These are phyloP conservation scores for Pleurotus ostreatus DNA, from an alignment of 768 basidiomycete genomes.

Conservation along the genomic window DNA sequence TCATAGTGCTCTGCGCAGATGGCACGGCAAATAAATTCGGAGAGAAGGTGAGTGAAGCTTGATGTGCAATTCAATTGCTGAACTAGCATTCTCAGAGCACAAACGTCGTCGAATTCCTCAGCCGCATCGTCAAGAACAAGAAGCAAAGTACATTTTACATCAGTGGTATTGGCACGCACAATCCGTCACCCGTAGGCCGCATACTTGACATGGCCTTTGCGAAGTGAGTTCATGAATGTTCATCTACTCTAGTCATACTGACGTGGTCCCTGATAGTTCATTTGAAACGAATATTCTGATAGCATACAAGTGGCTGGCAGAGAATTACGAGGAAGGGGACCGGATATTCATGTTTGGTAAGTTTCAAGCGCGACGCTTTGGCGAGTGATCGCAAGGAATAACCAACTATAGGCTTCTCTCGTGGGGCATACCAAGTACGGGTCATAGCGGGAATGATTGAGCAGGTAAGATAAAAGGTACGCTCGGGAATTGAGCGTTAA, in stretches of 20 bases:
- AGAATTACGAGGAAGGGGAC: conserved; percentile 32
- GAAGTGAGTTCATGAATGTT: conserved; percentile 1
- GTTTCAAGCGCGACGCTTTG: no score
- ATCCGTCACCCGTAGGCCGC: conserved; percentile 6
- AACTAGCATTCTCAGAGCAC: conserved; percentile 18
- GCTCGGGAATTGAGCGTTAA: neutral
- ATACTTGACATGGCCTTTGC: conserved; percentile 16
- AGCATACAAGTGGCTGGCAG: conserved; percentile 40
- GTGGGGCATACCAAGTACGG: conserved; percentile 44
- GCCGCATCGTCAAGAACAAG: conserved; percentile 16
- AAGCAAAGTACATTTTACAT: conserved; percentile 25
- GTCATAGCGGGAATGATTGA: conserved; percentile 42
- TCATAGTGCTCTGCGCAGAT: neutral
- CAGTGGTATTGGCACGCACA: conserved; percentile 27
- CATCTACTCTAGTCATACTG: neutral
- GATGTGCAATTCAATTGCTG: no score
- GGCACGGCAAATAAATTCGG: neutral
- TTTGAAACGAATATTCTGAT: conserved; percentile 29
- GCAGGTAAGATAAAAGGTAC: conserved; percentile 24
- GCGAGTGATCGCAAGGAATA: no score
- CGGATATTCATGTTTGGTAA: conserved; percentile 38
- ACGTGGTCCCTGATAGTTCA: conserved; percentile 20
- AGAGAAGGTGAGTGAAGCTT: no score
- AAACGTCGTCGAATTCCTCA: conserved; percentile 25
- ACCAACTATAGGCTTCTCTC: conserved; percentile 35